Evolutionary conservation across 768 basidiomycete genomes (phyloP).

Genomic region (Gelatoporia subvermispora): DNA sequence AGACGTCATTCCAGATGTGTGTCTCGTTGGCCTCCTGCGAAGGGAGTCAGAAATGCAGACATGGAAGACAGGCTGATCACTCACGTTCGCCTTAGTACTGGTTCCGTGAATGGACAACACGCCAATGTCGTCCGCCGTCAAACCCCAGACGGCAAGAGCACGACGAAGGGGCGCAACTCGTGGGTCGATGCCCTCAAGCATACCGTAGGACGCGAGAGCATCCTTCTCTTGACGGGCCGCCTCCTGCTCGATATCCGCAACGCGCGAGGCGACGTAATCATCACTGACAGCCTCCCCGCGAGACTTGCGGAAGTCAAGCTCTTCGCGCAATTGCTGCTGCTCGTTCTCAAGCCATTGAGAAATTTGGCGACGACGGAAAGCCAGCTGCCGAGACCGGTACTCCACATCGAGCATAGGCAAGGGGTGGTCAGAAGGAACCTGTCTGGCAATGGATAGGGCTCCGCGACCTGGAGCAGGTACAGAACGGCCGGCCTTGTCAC

Average conservation of each 20-base stretch:
- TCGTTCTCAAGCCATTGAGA: constrained; percentile 92
- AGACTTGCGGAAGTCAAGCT: constrained; percentile 57
- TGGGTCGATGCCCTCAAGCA: constrained; percentile 86
- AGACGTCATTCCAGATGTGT: constrained; percentile 92
- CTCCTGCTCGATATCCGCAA: constrained; percentile 85
- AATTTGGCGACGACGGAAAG: constrained; percentile 94
- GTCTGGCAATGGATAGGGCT: constrained; percentile 82
- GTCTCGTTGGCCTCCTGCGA: constrained; percentile 93
- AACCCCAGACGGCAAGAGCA: constrained; percentile 94
- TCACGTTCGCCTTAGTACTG: constrained; percentile 76
- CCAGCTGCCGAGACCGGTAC: constrained; percentile 90
- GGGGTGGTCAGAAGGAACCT: constrained; percentile 75
- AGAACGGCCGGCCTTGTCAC: constrained; percentile 97
- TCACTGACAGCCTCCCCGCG: constrained; percentile 50
- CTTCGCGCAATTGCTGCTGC: constrained; percentile 76
- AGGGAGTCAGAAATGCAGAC: constrained; percentile 6
- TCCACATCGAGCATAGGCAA: constrained; percentile 76
- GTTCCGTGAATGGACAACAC: constrained; percentile 88
- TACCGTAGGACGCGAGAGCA: constrained; percentile 88
- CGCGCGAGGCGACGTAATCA: constrained; percentile 69
- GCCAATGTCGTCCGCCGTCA: constrained; percentile 89
- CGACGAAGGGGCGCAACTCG: constrained; percentile 88
- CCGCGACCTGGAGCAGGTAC: constrained; percentile 96
- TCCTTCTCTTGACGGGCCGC: constrained; percentile 91
- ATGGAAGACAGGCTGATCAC: constrained; percentile 15